Percentiles rank a stretch among this genome's conserved stretches.
These are phyloP conservation scores for Eutrema japonicum DNA, from an alignment of 345 rosid species.

Conservation along the genomic window DNA sequence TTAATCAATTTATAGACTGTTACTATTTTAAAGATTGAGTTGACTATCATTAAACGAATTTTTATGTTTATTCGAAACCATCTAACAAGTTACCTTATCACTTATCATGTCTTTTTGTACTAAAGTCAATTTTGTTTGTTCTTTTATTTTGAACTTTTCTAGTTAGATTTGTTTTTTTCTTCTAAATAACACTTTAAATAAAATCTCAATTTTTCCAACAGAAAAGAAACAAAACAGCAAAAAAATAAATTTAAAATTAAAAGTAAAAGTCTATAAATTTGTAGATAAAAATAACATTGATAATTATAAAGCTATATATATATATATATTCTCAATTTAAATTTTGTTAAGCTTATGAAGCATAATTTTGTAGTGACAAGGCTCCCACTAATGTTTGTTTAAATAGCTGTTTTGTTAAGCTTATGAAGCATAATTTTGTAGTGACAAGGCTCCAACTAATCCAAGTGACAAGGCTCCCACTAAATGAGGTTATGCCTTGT, in stretches of 20 bases:
- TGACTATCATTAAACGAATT: neutral
- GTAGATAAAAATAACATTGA: neutral
- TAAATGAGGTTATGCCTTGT: slow-evolving; percentile 1
- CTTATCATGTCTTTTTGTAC: neutral
- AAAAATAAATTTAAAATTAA: neutral
- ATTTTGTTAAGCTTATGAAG: no score
- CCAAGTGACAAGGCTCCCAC: slow-evolving; percentile 26
- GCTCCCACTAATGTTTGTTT: no score
- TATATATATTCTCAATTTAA: neutral
- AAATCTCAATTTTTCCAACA: neutral
- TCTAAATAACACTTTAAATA: neutral
- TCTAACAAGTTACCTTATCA: neutral
- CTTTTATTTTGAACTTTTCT: neutral
- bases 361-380: neutral
- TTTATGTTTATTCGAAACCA: neutral
- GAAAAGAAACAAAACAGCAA: neutral
- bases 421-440: neutral
- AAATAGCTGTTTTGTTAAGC: no score
- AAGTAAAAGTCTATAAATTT: neutral
- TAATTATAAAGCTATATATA: neutral
- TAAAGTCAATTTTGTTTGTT: neutral
- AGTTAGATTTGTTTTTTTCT: neutral
- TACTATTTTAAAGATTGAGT: neutral
- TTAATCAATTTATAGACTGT: no score
- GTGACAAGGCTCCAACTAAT: slow-evolving; percentile 21